Base-by-base conservation (phyloP, 495 filamentous ascomycete species). In the Amphirosellinia nigrospora region DNA sequence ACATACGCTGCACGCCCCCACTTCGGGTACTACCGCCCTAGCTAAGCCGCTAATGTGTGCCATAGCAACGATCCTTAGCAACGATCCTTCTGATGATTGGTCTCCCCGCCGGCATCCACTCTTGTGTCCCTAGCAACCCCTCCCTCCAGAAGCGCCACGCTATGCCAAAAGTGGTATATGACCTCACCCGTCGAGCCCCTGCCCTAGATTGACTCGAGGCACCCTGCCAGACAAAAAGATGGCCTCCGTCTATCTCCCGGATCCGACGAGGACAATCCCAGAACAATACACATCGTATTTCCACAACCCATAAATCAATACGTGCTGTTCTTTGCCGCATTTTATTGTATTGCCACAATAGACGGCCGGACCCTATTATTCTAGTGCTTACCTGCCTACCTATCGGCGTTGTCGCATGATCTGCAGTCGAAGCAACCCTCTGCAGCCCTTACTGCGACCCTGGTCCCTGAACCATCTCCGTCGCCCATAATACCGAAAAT, bases 41-140 rank as follows among this genome's bases (percentile, higher is more conserved):
- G 4, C 16, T 34, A 58, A 58, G 16, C 55, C 55, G 55, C 55
- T 36, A 21, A 58, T 58, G 30, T 32, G 21, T 41, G 58, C 13
- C 58, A 39, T 61, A 61, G 58, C 58, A 61, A 61, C 58, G 58
- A 41, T 28, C 34, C 34, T 39, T 10, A 61, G 58, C 58, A 61
- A 61, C 58, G 58, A 41, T 28, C 34, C 34, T 39, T 10, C 9
- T 28, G 3, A 8, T 61, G 36, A 61, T 39, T 61, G 58, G 58
- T 61, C 30, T 16, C 4, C 4, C 28, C 30, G 11, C 10, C 10
- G 21, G 36, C 10, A n/a, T 36, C 36, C 36, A 41, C 9, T 13
- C 21, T 11, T 46, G 58, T 61, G 58, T 61, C 58, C 58, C 58
- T 61, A 61, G 58, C 58, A 61, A 61, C 58, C 58, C 58, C 58